These are phyloP conservation scores for Hypholoma fasciculare DNA, from an alignment of 768 basidiomycete genomes.

Conservation along the genomic window DNA sequence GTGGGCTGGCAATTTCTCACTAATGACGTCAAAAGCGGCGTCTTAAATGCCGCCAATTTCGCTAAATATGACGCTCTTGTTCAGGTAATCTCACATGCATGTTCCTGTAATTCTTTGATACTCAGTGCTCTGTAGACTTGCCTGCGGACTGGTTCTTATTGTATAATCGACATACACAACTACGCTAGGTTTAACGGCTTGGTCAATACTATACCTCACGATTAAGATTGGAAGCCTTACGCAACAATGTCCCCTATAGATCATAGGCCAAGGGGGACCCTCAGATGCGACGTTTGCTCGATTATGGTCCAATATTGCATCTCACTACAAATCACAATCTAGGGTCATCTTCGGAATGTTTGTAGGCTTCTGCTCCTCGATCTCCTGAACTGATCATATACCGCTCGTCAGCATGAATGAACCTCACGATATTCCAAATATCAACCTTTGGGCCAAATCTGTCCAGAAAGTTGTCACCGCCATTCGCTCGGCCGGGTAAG, in stretches of 20 bases:
- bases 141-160: slow-evolving; percentile 48
- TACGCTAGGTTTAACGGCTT: slow-evolving; percentile 56
- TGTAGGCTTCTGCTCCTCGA: slow-evolving; percentile 11
- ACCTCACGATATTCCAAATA: slow-evolving; percentile 56
- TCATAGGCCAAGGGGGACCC: slow-evolving; percentile 66
- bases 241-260: slow-evolving; percentile 23
- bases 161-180: slow-evolving; percentile 61
- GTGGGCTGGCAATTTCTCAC: slow-evolving; percentile 60
- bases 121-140: slow-evolving; percentile 24
- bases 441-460: slow-evolving; percentile 46
- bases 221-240: not conserved
- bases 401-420: slow-evolving; percentile 53
- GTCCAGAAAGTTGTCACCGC: slow-evolving; percentile 65
- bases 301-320: slow-evolving; percentile 53
- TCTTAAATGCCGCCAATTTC: slow-evolving; percentile 44
- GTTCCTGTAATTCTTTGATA: too few relatives aligned
- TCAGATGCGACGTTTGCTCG: slow-evolving; percentile 51
- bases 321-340: slow-evolving; percentile 40
- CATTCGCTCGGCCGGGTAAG: slow-evolving; percentile 53
- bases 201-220: slow-evolving; percentile 22
- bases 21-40: slow-evolving; percentile 34
- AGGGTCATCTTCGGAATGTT: slow-evolving; percentile 52
- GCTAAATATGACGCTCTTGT: slow-evolving; percentile 53
- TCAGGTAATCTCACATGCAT: slow-evolving; percentile 30
- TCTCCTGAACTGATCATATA: not conserved